Base-by-base conservation (phyloP, 345 rosid genomes). In the Mallotus nudiflorus region DNA sequence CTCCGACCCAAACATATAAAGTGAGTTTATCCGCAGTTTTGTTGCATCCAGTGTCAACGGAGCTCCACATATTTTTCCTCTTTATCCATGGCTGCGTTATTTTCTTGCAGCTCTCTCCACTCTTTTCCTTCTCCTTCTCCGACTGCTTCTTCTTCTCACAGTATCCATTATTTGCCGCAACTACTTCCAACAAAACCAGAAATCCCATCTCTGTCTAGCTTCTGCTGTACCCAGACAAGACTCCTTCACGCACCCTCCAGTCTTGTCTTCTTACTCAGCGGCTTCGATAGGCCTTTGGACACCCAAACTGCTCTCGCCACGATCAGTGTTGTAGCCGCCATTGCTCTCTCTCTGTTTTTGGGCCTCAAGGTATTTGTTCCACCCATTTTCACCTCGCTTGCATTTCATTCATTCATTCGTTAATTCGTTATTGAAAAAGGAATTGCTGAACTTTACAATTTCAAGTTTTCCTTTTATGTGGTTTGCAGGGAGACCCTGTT, bases 401-500 rank as follows among this genome's bases (percentile, higher is more conserved):
- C 9, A 58, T 5, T 28, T 59, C 37, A 33, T 6, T 33, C 6
- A 57, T 39, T 8, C 19, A 1, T 33, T 29, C 28, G 19, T 9
- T 24, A 50, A 4, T 61, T 18, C n/a, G n/a, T 42, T 44, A 3
- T 50, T 27, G 27, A 33, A 3, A 42, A 6, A 15, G 16, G 49
- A 46, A 58, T 14, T 54, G 39, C 28, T 18, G 16, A 25, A n/a
- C 22, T 49, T 58, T 45, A 42, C 3, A 31, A 29, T 37, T 19
- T 67, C 16, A 16, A 11, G 1, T 14, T 22, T 56, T 44, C 29
- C 33, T 3, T 12, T 45, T 65, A 31, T 20, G 20, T 67, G 66
- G 53, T 84, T 78, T 81, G 44, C 86, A 93, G 98, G 97, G 98
- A 60, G 98, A 91, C 64, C 96, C 98, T 58, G 90, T 93, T 35